phyloP scores from a whole-genome alignment of 139 green algal species.

The Penium margaritaceum region DNA sequence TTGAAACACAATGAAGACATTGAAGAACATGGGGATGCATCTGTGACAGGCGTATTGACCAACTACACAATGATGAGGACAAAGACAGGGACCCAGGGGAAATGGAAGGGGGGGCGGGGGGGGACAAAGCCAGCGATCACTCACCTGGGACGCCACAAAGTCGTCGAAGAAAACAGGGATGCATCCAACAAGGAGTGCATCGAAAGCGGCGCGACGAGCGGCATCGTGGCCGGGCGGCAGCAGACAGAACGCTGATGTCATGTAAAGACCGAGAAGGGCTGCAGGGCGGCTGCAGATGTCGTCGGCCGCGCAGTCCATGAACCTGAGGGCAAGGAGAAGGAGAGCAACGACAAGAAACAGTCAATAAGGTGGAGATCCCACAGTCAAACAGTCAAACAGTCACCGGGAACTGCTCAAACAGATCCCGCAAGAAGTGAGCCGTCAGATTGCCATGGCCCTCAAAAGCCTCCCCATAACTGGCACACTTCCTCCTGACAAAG shows the following conservation, averaged over 20 bases:
- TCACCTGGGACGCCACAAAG: neutral
- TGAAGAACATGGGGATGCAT: too few species aligned
- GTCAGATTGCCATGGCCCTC: too few species aligned
- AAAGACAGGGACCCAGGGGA: too few species aligned
- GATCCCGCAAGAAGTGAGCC: too few species aligned
- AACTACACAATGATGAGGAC: neutral
- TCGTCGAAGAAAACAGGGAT: constrained; percentile 29
- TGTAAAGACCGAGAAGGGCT: constrained; percentile 16
- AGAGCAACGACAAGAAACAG: too few species aligned
- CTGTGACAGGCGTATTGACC: too few species aligned
- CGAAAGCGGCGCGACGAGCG: constrained; percentile 2
- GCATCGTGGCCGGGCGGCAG: constrained; percentile 8
- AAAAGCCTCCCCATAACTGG: too few species aligned
- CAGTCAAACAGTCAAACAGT: too few species aligned
- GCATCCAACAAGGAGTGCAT: constrained; percentile 19
- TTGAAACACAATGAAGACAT: too few species aligned
- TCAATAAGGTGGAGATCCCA: too few species aligned
- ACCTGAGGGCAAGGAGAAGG: neutral
- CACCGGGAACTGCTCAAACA: too few species aligned
- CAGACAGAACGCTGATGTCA: constrained; percentile 22
- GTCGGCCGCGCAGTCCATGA: constrained; percentile 28
- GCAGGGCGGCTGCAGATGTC: constrained; percentile 9
- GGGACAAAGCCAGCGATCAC: neutral
- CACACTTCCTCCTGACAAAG: too few species aligned
- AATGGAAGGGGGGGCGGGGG: neutral